Base-by-base conservation (phyloP, 2,329 filamentous ascomycete genomes). In the Sporothrix inflata region DNA sequence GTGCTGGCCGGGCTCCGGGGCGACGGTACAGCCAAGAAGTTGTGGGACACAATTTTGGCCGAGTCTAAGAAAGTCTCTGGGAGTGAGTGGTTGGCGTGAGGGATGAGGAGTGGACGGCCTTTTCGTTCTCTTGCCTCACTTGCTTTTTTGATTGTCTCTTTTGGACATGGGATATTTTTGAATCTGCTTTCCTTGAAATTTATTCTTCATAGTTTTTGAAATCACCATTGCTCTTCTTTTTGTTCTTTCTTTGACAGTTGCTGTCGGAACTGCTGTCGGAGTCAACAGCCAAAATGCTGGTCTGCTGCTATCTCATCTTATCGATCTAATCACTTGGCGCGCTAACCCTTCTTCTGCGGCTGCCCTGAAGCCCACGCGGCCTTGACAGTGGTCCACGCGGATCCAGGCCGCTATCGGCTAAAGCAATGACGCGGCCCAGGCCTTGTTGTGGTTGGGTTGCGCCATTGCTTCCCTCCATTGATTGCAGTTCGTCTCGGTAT, bases 1-100 rank as follows among this genome's bases (percentile, higher is more conserved):
- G 19, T 80, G 4, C 71, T 83, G 57, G 74, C 69, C 3, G 73
- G 74, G 14, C 73, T 80, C 24, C 78, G 78, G 71, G 73, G 77
- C 38, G 78, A 81, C 21, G 81, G 79, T 6, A 77, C 77, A 60
- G 77, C 76, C 4, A 75, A 78, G 11, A 76, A 78, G 72, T 75
- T 79, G 1, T 81, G 78, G 79, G 67, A 79, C 8, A 70, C 77
- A 24, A 71, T 76, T 8, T 45, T 73, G 27, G 60, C 57, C 16
- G 76, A 79, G 42, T 79, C 75, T n/a, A 72, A 73, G 69, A 73
- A 74, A n/a, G 75, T 78, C 38, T 75, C 77, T 16, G 76, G 74
- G 14, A 53, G 61, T 12, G 68, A 73, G 19, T n/a, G 14, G n/a
- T 12, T 27, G 4, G 51, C 30, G 14, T 60, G 34, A 34, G 30